A percentile compares a stretch with the other conserved stretches of the same genome.
Evolutionary conservation across 2,329 filamentous ascomycete genomes (phyloP).

Genomic region (Pseudogymnoascus sp.): DNA sequence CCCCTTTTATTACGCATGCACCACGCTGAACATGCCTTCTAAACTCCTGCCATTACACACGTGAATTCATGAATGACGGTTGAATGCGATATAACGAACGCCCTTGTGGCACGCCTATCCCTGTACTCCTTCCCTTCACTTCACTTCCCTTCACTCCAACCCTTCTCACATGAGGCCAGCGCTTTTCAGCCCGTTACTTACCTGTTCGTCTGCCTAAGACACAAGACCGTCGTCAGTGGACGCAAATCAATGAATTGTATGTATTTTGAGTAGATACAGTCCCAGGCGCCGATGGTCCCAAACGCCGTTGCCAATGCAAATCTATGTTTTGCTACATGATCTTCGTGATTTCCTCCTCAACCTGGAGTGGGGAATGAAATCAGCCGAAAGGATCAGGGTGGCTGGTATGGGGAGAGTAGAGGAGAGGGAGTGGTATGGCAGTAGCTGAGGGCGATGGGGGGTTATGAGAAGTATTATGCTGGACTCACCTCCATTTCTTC

Average conservation of each 20-base stretch:
- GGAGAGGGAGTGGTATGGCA: slow-evolving; percentile 32
- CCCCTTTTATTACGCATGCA: slow-evolving; percentile 7
- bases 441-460: not conserved
- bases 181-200: not conserved
- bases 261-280: slow-evolving; percentile 9
- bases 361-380: slow-evolving; percentile 22
- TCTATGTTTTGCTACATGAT: slow-evolving; percentile 27
- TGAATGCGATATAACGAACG: not conserved
- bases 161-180: slow-evolving; percentile 9
- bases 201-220: slow-evolving; percentile 12
- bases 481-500: slow-evolving; percentile 94
- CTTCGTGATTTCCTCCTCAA: slow-evolving; percentile 34
- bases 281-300: not conserved
- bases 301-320: slow-evolving; percentile 10
- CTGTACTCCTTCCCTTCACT: not conserved
- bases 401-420: slow-evolving; percentile 47
- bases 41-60: slow-evolving; percentile 3
- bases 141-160: not conserved
- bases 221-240: not conserved
- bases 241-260: slow-evolving; percentile 1
- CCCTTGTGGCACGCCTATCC: not conserved
- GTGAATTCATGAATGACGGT: not conserved
- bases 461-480: not conserved
- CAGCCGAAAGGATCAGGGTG: slow-evolving; percentile 32
- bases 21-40: not conserved